These are phyloP conservation scores for Butyriboletus loyo DNA, from an alignment of 768 basidiomycete genomes.

Conservation along the genomic window DNA sequence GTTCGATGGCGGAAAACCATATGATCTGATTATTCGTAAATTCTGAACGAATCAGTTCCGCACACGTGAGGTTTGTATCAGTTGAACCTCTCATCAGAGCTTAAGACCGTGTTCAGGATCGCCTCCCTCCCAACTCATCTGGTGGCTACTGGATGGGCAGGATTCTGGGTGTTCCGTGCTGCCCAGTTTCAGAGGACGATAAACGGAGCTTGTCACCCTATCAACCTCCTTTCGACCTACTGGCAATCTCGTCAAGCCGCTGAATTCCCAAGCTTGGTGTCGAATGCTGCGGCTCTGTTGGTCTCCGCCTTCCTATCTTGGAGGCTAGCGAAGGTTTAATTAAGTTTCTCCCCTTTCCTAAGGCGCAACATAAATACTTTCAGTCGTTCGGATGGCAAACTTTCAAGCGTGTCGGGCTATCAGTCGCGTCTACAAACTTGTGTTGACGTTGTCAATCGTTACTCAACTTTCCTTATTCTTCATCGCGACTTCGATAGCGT, in stretches of 20 bases:
- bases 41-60: slow-evolving; percentile 76
- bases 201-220: slow-evolving; percentile 58
- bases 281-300: slow-evolving; percentile 60
- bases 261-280: slow-evolving; percentile 61
- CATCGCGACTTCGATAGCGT: slow-evolving; percentile 60
- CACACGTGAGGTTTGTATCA: slow-evolving; percentile 44
- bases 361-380: neutral
- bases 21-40: slow-evolving; percentile 7
- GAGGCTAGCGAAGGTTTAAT: slow-evolving; percentile 65
- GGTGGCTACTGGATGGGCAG: slow-evolving; percentile 70
- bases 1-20: slow-evolving; percentile 18
- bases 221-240: slow-evolving; percentile 57
- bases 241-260: slow-evolving; percentile 58
- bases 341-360: no score
- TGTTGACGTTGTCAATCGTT: slow-evolving; percentile 65
- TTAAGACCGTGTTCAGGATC: slow-evolving; percentile 31
- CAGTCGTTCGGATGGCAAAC: slow-evolving; percentile 84
- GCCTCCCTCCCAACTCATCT: slow-evolving; percentile 73
- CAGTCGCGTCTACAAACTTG: slow-evolving; percentile 71
- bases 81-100: neutral
- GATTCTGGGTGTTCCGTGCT: slow-evolving; percentile 62
- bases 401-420: slow-evolving; percentile 81
- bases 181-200: slow-evolving; percentile 58
- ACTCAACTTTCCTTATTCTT: slow-evolving; percentile 81
- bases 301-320: slow-evolving; percentile 66